A percentile compares a stretch with the other conserved stretches of the same genome.
Conservation (phyloP, 2,329 filamentous ascomycete species). For the Pseudocercospora fuligena region DNA sequence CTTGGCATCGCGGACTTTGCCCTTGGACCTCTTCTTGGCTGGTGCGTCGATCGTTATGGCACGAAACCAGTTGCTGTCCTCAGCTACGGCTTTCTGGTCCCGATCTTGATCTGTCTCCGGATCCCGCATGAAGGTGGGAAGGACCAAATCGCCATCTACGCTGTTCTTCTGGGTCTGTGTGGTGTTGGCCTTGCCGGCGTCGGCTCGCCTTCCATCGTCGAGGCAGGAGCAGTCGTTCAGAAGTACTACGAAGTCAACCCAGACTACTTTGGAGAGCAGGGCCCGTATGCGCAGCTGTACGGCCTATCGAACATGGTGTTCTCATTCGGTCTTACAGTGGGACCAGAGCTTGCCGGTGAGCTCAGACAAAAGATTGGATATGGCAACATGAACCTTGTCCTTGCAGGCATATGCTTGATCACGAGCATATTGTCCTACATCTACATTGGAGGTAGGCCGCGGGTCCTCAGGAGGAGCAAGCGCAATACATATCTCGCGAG, state of each 20-base stretch:
- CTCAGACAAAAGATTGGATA: conserved; percentile 60
- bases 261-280: conserved; percentile 59
- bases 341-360: conserved; percentile 61
- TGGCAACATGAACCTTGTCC: conserved; percentile 61
- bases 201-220: conserved; percentile 61
- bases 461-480: conserved; percentile 33
- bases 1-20: conserved; percentile 51
- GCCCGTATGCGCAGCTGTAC: conserved; percentile 69
- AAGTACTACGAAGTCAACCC: conserved; percentile 61
- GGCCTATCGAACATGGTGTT: conserved; percentile 68
- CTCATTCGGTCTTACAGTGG: conserved; percentile 62
- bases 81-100: conserved; percentile 50
- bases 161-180: conserved; percentile 51
- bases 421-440: conserved; percentile 52
- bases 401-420: conserved; percentile 52
- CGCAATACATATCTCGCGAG: conserved; percentile 22
- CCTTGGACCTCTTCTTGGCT: conserved; percentile 54
- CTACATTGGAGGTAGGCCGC: conserved; percentile 52
- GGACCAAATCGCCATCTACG: conserved; percentile 53
- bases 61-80: conserved; percentile 49
- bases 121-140: conserved; percentile 48
- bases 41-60: conserved; percentile 53
- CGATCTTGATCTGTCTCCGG: conserved; percentile 50
- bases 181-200: conserved; percentile 61
- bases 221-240: conserved; percentile 60